These are phyloP conservation scores for Auricularia sp. DNA, from an alignment of 768 basidiomycete species.

Conservation along the genomic window DNA sequence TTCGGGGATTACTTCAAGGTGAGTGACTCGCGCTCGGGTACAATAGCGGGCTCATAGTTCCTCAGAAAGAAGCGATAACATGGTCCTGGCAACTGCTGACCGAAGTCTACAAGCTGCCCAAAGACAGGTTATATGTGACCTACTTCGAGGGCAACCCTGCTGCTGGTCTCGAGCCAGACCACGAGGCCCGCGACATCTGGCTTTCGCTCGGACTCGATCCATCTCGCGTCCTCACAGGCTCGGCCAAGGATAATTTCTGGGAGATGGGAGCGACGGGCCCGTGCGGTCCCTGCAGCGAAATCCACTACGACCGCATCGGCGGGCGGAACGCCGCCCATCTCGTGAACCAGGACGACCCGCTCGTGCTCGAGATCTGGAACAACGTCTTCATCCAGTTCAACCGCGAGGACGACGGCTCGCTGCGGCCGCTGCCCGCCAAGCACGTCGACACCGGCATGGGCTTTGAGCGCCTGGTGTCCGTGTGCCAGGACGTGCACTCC, in stretches of 20 bases:
- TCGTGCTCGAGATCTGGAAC: constrained; percentile 98
- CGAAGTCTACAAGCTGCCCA: constrained; percentile 74
- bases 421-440: constrained; percentile 74
- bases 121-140: constrained; percentile 89
- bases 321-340: constrained; percentile 87
- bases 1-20: constrained; percentile 99
- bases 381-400: constrained; percentile 99
- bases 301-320: constrained; percentile 96
- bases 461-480: constrained; percentile 93
- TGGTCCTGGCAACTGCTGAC: constrained; percentile 96
- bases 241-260: constrained; percentile 99
- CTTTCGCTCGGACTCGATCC: constrained; percentile 78
- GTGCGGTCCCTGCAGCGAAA: constrained; percentile 96
- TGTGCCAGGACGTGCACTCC: constrained; percentile 80
- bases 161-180: constrained; percentile 75
- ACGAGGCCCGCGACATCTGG: constrained; percentile 84
- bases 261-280: constrained; percentile 99
- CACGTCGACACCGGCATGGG: constrained; percentile 99
- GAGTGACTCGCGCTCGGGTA: constrained; percentile 5
- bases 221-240: constrained; percentile 85
- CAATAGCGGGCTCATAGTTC: background rate
- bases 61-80: constrained; percentile 80
- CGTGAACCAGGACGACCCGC: constrained; percentile 93
- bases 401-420: constrained; percentile 77
- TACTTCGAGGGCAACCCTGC: constrained; percentile 94